Conservation (phyloP, 352 stramenopile genomes). For the Hyaloperonospora arabidopsidis region DNA sequence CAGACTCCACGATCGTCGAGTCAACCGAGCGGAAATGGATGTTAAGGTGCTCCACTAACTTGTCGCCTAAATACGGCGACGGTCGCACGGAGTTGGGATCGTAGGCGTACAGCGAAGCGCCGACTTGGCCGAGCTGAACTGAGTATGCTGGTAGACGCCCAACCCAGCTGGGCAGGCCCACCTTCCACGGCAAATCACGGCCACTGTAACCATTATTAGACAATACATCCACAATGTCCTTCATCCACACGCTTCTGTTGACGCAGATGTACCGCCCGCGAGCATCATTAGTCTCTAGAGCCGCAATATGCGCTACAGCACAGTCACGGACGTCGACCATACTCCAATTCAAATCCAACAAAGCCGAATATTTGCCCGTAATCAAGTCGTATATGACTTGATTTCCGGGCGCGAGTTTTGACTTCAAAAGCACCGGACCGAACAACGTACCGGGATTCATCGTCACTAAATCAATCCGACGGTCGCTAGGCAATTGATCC, state of each 20-base stretch:
- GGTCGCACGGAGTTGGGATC: constrained; percentile 45
- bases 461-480: constrained; percentile 78
- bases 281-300: constrained; percentile 78
- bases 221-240: constrained; percentile 83
- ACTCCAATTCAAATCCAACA: constrained; percentile 85
- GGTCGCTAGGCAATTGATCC: constrained; percentile 74
- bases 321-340: constrained; percentile 84
- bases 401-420: constrained; percentile 75
- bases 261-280: constrained; percentile 83
- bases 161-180: constrained; percentile 77
- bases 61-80: constrained; percentile 78
- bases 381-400: constrained; percentile 86
- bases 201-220: constrained; percentile 80
- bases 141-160: constrained; percentile 78
- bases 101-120: constrained; percentile 57
- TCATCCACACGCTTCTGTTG: constrained; percentile 81
- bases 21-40: constrained; percentile 58
- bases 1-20: constrained; percentile 67
- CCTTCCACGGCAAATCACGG: constrained; percentile 74
- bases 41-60: constrained; percentile 73
- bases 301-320: constrained; percentile 67
- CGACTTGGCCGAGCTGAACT: constrained; percentile 80
- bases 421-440: constrained; percentile 73
- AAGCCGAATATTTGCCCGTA: constrained; percentile 76
- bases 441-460: constrained; percentile 84